Evolutionary conservation across 495 filamentous ascomycete genomes (phyloP).

Genomic region (Xylaria sp.): DNA sequence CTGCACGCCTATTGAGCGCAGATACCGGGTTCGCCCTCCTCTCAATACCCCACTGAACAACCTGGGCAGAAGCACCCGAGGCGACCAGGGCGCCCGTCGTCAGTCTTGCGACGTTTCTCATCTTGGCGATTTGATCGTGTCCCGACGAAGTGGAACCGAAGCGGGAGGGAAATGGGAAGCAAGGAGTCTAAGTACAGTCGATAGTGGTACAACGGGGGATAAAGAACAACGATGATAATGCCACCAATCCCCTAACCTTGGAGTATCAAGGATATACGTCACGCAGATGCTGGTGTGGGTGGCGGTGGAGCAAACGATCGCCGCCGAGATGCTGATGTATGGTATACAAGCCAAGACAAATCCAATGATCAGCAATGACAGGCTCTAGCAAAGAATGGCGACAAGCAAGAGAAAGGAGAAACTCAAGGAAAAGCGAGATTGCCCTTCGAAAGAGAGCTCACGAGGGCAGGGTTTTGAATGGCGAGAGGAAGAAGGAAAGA

Average conservation of each 20-base stretch:
- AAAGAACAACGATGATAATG: neutral
- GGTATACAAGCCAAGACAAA: conserved; percentile 12
- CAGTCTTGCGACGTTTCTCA: conserved; percentile 34
- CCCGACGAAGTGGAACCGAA: neutral
- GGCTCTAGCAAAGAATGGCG: neutral
- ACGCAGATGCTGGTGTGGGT: neutral
- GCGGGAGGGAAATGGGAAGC: neutral
- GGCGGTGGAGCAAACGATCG: conserved; percentile 14
- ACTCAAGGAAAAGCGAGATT: neutral
- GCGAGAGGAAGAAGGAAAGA: conserved; percentile 1
- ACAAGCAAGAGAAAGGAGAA: neutral
- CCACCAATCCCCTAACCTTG: neutral
- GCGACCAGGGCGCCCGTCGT: conserved; percentile 43
- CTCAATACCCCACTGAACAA: conserved; percentile 54
- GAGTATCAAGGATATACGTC: neutral
- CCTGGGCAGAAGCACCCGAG: conserved; percentile 41
- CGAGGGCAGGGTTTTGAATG: neutral
- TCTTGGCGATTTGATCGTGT: conserved; percentile 23
- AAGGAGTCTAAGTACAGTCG: neutral
- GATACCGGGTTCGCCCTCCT: conserved; percentile 32
- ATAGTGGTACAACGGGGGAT: neutral
- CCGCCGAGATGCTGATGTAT: neutral
- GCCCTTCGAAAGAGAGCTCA: neutral
- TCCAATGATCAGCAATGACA: neutral
- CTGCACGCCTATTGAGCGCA: conserved; percentile 42